Percentiles rank a stretch among this genome's conserved stretches.
Evolutionary conservation across 2,329 filamentous ascomycete species (phyloP).

Genomic region (Pseudogymnoascus sp.): DNA sequence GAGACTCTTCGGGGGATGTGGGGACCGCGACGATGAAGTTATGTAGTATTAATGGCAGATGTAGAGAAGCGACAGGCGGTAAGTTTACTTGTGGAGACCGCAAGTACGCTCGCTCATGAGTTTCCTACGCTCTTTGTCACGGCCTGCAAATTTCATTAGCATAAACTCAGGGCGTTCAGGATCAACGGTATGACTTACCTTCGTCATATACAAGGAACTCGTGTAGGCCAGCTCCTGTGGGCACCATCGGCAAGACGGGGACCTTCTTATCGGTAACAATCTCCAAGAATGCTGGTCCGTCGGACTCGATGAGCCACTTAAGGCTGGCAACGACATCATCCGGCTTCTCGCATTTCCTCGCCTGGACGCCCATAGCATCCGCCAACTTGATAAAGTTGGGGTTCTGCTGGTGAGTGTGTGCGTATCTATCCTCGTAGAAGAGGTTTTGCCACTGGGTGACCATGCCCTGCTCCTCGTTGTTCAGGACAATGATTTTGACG

Average conservation of each 20-base stretch:
- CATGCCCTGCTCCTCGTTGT: constrained; percentile 98
- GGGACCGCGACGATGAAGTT: constrained; percentile 3
- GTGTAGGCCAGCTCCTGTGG: constrained; percentile 75
- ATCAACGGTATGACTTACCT: constrained; percentile 41
- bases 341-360: constrained; percentile 62
- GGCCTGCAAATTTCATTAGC: constrained; percentile 44
- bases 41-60: constrained; percentile 10
- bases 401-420: constrained; percentile 90
- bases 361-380: constrained; percentile 82
- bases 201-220: constrained; percentile 88
- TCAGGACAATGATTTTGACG: constrained; percentile 87
- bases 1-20: constrained; percentile 7
- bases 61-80: background rate
- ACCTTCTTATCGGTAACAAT: constrained; percentile 87
- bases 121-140: constrained; percentile 59
- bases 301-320: constrained; percentile 79
- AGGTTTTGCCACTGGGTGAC: constrained; percentile 97
- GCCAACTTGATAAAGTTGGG: constrained; percentile 93
- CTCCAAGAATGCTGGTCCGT: constrained; percentile 89
- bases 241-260: constrained; percentile 96
- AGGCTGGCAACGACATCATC: constrained; percentile 71
- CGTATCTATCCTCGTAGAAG: constrained; percentile 89
- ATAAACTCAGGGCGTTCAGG: constrained; percentile 17
- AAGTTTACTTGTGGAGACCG: constrained; percentile 38
- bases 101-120: constrained; percentile 57